phyloP scores from a whole-genome alignment of 352 stramenopile genomes.

The Phytopythium kandeliae region DNA sequence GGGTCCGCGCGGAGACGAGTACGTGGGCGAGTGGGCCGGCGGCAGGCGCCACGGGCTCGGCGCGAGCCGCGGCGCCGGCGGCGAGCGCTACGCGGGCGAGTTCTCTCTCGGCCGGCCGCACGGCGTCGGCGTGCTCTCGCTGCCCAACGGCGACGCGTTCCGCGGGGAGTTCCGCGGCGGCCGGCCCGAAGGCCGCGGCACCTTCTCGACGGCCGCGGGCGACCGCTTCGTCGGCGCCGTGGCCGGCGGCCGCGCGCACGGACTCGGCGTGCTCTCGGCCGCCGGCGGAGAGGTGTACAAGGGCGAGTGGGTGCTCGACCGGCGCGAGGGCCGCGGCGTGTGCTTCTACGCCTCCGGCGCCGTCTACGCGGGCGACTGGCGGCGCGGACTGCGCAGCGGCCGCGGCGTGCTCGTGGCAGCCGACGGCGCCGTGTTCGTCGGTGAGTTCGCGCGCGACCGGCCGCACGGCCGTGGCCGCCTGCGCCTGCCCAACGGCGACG shows the following conservation, averaged over 20 bases:
- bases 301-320: constrained; percentile 58
- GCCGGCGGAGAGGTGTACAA: constrained; percentile 90
- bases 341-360: constrained; percentile 75
- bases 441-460: constrained; percentile 46
- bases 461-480: constrained; percentile 65
- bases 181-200: constrained; percentile 47
- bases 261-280: constrained; percentile 69
- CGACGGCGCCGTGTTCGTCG: constrained; percentile 65
- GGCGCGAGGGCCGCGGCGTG: constrained; percentile 56
- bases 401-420: constrained; percentile 59
- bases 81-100: constrained; percentile 84
- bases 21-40: constrained; percentile 65
- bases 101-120: constrained; percentile 75
- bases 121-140: constrained; percentile 55
- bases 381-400: constrained; percentile 45
- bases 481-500: constrained; percentile 69
- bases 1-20: constrained; percentile 44
- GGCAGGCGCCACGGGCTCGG: constrained; percentile 80
- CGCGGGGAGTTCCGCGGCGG: constrained; percentile 52
- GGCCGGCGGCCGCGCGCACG: constrained; percentile 55
- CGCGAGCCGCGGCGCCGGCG: constrained; percentile 64
- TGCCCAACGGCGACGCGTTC: constrained; percentile 81
- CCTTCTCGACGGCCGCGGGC: constrained; percentile 63
- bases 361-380: constrained; percentile 72
- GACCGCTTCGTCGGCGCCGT: constrained; percentile 66